Evolutionary conservation across 1,139 yeast genomes (phyloP).

Genomic region (Taphrina communis): DNA sequence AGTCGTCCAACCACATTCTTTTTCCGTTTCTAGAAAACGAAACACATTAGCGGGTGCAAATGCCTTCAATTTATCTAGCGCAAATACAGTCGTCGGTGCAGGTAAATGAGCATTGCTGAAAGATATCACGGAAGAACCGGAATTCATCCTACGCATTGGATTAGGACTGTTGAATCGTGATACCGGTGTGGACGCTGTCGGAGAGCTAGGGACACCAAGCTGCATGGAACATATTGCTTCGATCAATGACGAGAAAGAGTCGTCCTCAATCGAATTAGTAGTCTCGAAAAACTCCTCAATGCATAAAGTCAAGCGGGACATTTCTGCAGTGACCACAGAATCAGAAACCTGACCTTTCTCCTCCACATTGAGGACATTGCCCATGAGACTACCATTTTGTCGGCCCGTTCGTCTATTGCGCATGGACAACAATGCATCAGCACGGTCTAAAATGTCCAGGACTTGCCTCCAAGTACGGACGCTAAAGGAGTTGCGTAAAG

Average conservation of each 20-base stretch:
- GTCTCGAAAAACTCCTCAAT: conserved; percentile 19
- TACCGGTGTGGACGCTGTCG: conserved; percentile 9
- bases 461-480: conserved; percentile 26
- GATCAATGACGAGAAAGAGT: conserved; percentile 16
- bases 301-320: conserved; percentile 6
- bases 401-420: not conserved
- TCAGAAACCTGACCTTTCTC: not conserved
- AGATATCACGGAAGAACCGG: conserved; percentile 1
- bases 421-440: conserved; percentile 17
- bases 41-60: not conserved
- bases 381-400: conserved; percentile 9
- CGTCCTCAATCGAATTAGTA: not conserved
- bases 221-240: conserved; percentile 24
- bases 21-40: conserved; percentile 12
- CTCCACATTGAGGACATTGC: not conserved
- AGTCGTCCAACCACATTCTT: conserved; percentile 10
- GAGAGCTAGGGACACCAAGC: conserved; percentile 17
- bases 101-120: not conserved
- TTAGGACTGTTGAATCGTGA: conserved; percentile 9
- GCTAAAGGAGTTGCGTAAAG: conserved; percentile 7
- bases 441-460: conserved; percentile 22
- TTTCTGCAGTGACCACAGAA: conserved; percentile 1
- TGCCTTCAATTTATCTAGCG: conserved; percentile 8
- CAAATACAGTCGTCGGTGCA: conserved; percentile 3
- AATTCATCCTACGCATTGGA: not conserved